These are phyloP conservation scores for Nemania sp. DNA, from an alignment of 2,329 filamentous ascomycete genomes.

Conservation along the genomic window DNA sequence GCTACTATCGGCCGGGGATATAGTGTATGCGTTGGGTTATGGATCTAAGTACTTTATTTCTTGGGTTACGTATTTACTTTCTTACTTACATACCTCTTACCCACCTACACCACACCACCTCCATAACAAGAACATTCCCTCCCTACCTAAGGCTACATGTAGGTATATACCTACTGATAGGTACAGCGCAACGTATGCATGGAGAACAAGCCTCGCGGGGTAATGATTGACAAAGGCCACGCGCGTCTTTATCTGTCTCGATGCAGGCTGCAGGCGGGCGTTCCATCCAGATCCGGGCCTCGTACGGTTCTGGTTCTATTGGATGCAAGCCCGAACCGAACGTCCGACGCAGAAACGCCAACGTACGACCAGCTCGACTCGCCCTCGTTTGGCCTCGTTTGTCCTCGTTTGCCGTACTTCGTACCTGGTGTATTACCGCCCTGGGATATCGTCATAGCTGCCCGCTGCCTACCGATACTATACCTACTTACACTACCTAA, in stretches of 20 bases:
- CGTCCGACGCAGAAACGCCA: neutral
- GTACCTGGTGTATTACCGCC: no score
- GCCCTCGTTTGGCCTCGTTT: neutral
- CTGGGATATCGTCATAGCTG: no score
- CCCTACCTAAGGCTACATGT: no score
- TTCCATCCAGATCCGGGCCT: constrained; percentile 8
- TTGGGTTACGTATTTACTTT: no score
- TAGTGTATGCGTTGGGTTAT: no score
- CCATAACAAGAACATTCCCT: no score
- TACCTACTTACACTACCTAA: no score
- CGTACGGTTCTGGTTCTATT: constrained; percentile 18
- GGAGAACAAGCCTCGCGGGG: constrained; percentile 13
- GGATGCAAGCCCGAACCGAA: constrained; percentile 7
- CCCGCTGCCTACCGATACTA: no score
- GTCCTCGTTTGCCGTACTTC: neutral
- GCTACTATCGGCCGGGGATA: neutral
- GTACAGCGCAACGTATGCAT: no score
- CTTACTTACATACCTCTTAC: neutral
- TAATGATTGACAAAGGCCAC: constrained; percentile 21
- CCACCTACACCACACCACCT: neutral
- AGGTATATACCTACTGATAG: no score
- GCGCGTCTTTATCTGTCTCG: constrained; percentile 15
- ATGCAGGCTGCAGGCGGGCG: neutral
- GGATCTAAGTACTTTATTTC: no score
- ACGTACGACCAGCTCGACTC: constrained; percentile 5